Base-by-base conservation (phyloP, 345 rosid species). In the Moricandia arvensis region DNA sequence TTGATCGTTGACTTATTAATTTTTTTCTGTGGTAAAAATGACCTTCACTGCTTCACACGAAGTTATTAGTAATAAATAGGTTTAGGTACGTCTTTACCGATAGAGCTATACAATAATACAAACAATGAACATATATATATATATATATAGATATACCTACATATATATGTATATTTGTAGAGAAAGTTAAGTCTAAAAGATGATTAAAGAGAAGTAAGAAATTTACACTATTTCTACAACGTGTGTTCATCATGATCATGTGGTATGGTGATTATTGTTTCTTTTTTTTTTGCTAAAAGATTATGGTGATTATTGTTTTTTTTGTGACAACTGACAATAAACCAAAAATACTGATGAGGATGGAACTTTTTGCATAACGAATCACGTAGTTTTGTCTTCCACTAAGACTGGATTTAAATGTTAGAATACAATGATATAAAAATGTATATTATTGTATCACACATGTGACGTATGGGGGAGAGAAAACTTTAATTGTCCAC, bases 351-450 rank as follows among this genome's bases (percentile, higher is more conserved):
- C 5, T 33, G 51, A 47, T 47, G 12, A 67, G 33, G 24, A 16
- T 66, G 31, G 63, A 67, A 45, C 53, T 67, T 58, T 67, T 58
- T n/a, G 8, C 18, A 18, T 66, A 68, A 75, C 69, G 68, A 75
- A 75, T 59, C 74, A 75, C 55, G 62, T 60, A 49, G 4, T 10
- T 68, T 35, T 68, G 74, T 75, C 79, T 35, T 68, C 74, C 74
- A 68, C 74, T 41, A 59, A 24, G 65, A 41, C 38, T 41, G 37
- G 30, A 27, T 58, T 65, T 17, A 29, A 38, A 29, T 41, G 35
- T 45, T 37, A 15, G 8, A 16, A 71, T 49, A 30, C 8, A 54
- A 29, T 37, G 43, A 18, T 58, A 16, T 55, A 45, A 58, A 74
- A 21, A 21, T 2, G 24, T 65, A 35, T 21, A 21, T 21, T 29